A percentile compares a stretch with the other conserved stretches of the same genome.
phyloP scores from a whole-genome alignment of 2,329 filamentous ascomycete genomes.

The Fusarium lyarnte region DNA sequence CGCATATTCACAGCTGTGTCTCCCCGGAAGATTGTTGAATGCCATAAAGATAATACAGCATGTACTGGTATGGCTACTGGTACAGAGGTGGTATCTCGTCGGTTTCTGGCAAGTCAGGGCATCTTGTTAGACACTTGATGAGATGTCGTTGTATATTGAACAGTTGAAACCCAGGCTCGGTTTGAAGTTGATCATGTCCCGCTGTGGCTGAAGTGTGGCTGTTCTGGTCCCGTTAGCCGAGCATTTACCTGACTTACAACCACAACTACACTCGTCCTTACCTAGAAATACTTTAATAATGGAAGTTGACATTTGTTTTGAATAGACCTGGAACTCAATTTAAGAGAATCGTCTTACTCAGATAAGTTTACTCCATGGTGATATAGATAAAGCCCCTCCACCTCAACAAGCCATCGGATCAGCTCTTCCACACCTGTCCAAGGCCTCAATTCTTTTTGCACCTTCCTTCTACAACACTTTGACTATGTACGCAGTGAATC shows the following conservation, averaged over 20 bases:
- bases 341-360: background rate
- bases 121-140: constrained; percentile 23
- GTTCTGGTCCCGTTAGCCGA: constrained; percentile 35
- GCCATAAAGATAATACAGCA: background rate
- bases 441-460: too few relatives aligned
- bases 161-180: constrained; percentile 40
- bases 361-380: background rate
- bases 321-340: background rate
- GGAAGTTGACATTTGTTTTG: background rate
- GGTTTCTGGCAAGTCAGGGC: constrained; percentile 25
- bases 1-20: constrained; percentile 25
- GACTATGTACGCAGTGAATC: too few relatives aligned
- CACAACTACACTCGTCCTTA: background rate
- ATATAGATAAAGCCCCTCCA: background rate
- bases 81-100: constrained; percentile 12
- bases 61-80: background rate
- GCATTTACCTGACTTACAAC: constrained; percentile 35
- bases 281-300: background rate
- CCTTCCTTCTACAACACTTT: too few relatives aligned
- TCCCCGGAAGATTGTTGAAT: constrained; percentile 5
- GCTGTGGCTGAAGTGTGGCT: constrained; percentile 42
- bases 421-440: background rate
- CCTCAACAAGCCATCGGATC: background rate
- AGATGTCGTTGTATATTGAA: constrained; percentile 37
- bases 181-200: constrained; percentile 40